Evolutionary conservation across 805 yeast genomes (phyloP), one percentile per base, ranked within the genome.

Genomic region (Wickerhamomyces silvicola): DNA sequence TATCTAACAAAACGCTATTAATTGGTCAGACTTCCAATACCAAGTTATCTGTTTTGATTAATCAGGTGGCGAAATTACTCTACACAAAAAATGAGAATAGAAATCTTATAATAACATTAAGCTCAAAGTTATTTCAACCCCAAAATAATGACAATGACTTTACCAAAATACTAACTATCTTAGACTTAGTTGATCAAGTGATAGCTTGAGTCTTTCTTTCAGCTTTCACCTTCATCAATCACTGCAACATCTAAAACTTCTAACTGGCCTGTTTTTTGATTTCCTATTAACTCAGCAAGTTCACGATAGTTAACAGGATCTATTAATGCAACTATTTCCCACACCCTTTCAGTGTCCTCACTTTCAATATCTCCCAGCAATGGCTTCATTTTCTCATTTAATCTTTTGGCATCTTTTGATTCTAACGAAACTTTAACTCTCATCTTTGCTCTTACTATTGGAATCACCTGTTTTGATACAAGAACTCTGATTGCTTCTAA

Each of bases 371-470:
- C 57, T 6, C 61, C 70, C 18, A 73, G 51, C 24, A 71, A 41
- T 3, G 58, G 58, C 27, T 59, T 62, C 11, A 76, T 39, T 26
- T 60, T 59, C 15, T 68, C 75, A 7, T 56, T 51, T 28, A 66
- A 52, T 28, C 57, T 58, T 30, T 67, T 66, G 11, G 72, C 71
- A 4, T 72, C 76, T 41, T 79, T 72, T 7, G 70, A 63, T 16
- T 68, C 65, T 28, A 83, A 58, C 0, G 69, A 57, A n/a, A 86
- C 62, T 43, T 78, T 76, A 24, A 92, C 70, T 58, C 85, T 78
- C 98, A 92, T 92, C 48, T 81, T 80, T 0, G 97, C 97, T 44
- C 98, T 70, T 0, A 86, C 94, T 36, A 92, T 88, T 8, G 97
- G 97, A 18, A 92, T 81, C 20, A 87, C 64, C 57, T 92, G 97